Evolutionary conservation across 148 eudicot species (phyloP), one percentile per base, ranked within the genome.

Genomic region (Vaccinium corymbosum): DNA sequence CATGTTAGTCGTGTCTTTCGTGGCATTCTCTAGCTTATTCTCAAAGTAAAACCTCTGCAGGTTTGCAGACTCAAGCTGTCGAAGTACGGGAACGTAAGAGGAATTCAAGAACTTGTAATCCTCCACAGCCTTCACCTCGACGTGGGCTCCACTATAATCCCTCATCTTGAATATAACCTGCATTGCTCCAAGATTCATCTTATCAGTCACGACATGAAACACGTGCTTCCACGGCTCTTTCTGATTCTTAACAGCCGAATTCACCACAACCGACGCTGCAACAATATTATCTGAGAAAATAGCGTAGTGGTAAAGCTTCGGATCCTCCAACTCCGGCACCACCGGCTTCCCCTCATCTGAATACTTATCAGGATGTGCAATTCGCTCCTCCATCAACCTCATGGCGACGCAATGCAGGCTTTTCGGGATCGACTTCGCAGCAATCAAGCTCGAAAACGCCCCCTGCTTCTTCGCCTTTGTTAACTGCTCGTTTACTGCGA

Each of bases 121-220:
- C 85, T 95, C 98, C 81, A 92, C 93, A 0, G 98, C 95, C 91
- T 95, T 95, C 42, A 95, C 98, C 83, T 95, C 98, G 77, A 95
- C 90, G 78, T 93, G 96, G 74, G 98, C 98, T 38, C 98, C 98
- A 84, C 89, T 90, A 72, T 95, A 95, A 32, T 93, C 96, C 87
- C 87, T 95, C 92, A 93, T 90, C 87, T 93, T 94, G 90, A 95
- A 91, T 96, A 94, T 95, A 85, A 95, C 98, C 80, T 94, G 98
- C 98, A 94, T 95, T 38, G 98, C 98, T 62, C 98, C 98, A 7
- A 95, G 94, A 85, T 95, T 95, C 98, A 94, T 95, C 84, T 90
- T 93, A 89, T 95, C 98, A 12, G 98, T 95, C 82, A 95, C 98
- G n/a, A 95, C 94, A 88, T 95, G 98, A 76, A 95, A 94, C 53